Evolutionary conservation across 441 rosid species (phyloP).

Genomic region (Bruguiera hainesii): DNA sequence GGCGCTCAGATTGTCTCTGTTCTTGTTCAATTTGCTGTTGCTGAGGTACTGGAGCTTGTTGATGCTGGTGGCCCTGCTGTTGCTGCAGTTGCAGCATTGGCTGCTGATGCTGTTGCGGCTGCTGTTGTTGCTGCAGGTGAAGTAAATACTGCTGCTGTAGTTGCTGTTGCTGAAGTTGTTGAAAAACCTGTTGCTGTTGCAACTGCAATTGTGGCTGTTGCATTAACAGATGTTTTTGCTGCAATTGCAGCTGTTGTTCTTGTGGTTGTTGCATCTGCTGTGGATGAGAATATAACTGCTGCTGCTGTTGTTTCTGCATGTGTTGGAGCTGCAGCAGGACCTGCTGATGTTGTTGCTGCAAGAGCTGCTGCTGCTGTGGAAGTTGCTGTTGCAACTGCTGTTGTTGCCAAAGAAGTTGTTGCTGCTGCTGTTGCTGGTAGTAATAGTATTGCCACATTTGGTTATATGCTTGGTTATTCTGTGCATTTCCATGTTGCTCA

Average conservation of each 20-base stretch:
- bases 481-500: slow-evolving; percentile 42
- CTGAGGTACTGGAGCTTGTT: slow-evolving; percentile 25
- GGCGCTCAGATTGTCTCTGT: slow-evolving; percentile 22
- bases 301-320: slow-evolving; percentile 37
- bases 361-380: slow-evolving; percentile 36
- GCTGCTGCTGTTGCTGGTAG: slow-evolving; percentile 64
- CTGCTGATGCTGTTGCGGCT: slow-evolving; percentile 22
- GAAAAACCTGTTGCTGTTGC: slow-evolving; percentile 26
- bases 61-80: slow-evolving; percentile 25
- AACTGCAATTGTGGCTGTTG: slow-evolving; percentile 27
- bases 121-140: slow-evolving; percentile 30
- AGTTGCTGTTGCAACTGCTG: slow-evolving; percentile 47
- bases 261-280: slow-evolving; percentile 28
- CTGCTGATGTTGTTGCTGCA: slow-evolving; percentile 43
- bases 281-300: slow-evolving; percentile 26
- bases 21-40: slow-evolving; percentile 22
- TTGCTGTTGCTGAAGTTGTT: slow-evolving; percentile 25
- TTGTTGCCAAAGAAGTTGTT: slow-evolving; percentile 43
- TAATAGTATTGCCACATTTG: slow-evolving; percentile 79
- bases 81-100: slow-evolving; percentile 19
- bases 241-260: slow-evolving; percentile 28
- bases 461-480: slow-evolving; percentile 52
- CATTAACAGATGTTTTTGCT: slow-evolving; percentile 21
- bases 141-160: slow-evolving; percentile 22
- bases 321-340: slow-evolving; percentile 37